Conservation (phyloP, 1,284 basidiomycete species). For the Ganoderma multipileum region DNA sequence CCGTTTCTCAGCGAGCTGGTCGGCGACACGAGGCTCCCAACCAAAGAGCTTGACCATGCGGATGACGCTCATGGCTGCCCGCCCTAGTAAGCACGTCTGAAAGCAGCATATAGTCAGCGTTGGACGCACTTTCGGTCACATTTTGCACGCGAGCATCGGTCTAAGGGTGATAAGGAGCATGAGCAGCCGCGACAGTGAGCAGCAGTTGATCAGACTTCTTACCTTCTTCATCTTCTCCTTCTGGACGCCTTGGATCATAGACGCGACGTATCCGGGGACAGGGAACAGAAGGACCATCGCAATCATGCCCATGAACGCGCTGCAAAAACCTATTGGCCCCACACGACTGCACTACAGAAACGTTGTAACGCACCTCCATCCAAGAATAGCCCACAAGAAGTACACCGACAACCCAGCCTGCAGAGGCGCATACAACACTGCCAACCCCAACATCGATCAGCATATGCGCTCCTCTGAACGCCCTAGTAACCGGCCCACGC, state of each 20-base stretch:
- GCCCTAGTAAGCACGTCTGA: not conserved
- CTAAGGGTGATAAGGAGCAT: slow-evolving; percentile 26
- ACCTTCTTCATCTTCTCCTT: slow-evolving; percentile 41
- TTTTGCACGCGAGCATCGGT: slow-evolving; percentile 56
- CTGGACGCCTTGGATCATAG: slow-evolving; percentile 33
- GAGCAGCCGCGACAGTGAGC: not conserved
- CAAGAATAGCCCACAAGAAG: slow-evolving; percentile 54
- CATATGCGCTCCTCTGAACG: slow-evolving; percentile 2
- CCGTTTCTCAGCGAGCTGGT: slow-evolving; percentile 51
- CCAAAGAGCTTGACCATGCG: slow-evolving; percentile 68
- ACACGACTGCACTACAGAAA: not conserved
- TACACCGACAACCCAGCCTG: slow-evolving; percentile 46
- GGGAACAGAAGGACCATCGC: slow-evolving; percentile 60
- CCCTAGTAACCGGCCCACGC: slow-evolving; percentile 2
- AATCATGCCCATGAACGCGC: slow-evolving; percentile 56
- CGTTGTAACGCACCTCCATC: slow-evolving; percentile 47
- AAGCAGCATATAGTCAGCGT: slow-evolving; percentile 14
- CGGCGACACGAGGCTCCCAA: slow-evolving; percentile 56
- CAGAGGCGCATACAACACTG: slow-evolving; percentile 43
- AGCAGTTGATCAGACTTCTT: not conserved
- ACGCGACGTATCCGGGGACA: slow-evolving; percentile 48
- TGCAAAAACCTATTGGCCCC: not conserved
- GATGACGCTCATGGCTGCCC: slow-evolving; percentile 44
- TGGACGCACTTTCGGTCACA: slow-evolving; percentile 52
- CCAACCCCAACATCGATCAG: slow-evolving; percentile 13